A percentile compares a stretch with the other conserved stretches of the same genome.
Evolutionary conservation across 2,329 filamentous ascomycete genomes (phyloP).

Genomic region (Neonectria magnoliae): DNA sequence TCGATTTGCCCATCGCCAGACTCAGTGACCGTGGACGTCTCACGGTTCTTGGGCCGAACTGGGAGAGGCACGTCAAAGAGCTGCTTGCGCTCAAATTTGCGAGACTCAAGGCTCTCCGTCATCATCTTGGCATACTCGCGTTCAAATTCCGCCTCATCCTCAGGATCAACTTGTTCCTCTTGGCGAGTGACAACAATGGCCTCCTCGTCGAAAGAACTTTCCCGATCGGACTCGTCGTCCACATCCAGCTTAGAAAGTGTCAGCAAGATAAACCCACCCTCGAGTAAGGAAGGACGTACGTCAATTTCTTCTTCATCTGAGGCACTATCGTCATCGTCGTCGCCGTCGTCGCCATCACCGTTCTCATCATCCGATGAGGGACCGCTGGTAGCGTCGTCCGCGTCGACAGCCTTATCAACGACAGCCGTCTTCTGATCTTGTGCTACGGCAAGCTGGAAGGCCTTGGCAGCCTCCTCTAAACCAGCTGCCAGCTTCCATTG

Average conservation of each 20-base stretch:
- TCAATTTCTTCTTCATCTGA: constrained; percentile 69
- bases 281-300: constrained; percentile 47
- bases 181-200: constrained; percentile 91
- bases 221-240: constrained; percentile 60
- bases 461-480: constrained; percentile 82
- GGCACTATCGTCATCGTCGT: constrained; percentile 69
- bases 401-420: constrained; percentile 73
- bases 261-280: background rate
- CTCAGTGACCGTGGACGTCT: constrained; percentile 53
- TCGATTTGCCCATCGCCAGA: constrained; percentile 37
- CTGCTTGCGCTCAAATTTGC: constrained; percentile 94
- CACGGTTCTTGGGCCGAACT: constrained; percentile 77
- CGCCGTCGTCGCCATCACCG: constrained; percentile 72
- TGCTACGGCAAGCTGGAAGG: constrained; percentile 87
- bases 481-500: constrained; percentile 90
- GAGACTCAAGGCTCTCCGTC: constrained; percentile 93
- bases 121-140: constrained; percentile 98
- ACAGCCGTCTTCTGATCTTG: constrained; percentile 88
- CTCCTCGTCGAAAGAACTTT: constrained; percentile 82
- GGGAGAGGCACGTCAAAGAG: constrained; percentile 98
- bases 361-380: constrained; percentile 81
- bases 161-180: constrained; percentile 89
- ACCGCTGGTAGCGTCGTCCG: constrained; percentile 76
- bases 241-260: constrained; percentile 52
- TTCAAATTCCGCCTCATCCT: constrained; percentile 96